A percentile compares a stretch with the other conserved stretches of the same genome.
Conservation (phyloP, 164 flowering plant genomes). For the Vitis rupestris region DNA sequence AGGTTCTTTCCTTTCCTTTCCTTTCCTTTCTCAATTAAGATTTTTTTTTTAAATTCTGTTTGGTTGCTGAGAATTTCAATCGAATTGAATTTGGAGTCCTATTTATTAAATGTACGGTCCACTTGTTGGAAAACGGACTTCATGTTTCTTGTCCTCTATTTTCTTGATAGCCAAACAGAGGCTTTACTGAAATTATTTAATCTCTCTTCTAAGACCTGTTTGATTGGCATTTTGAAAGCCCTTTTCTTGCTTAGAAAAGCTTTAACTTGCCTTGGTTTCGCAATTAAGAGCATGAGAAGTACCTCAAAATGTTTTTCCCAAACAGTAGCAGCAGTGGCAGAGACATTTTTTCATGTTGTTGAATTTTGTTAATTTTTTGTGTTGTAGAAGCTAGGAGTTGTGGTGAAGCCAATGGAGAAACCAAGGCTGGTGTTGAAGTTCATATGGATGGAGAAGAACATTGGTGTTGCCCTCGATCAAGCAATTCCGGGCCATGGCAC, state of each 20-base stretch:
- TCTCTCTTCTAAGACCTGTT: too few species aligned
- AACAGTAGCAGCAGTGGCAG: not conserved
- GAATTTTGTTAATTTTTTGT: not conserved
- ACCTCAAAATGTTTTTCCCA: too few species aligned
- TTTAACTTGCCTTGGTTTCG: too few species aligned
- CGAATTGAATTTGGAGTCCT: too few species aligned
- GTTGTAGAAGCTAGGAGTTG: slow-evolving; percentile 53
- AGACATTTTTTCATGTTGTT: not conserved
- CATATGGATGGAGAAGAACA: slow-evolving; percentile 96
- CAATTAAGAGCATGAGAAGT: too few species aligned
- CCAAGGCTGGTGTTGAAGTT: slow-evolving; percentile 90
- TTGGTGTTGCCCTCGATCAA: slow-evolving; percentile 81
- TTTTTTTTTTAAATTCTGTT: not conserved
- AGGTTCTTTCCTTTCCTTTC: not conserved
- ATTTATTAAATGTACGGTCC: too few species aligned
- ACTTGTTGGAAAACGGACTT: too few species aligned
- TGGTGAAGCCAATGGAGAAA: slow-evolving; percentile 62
- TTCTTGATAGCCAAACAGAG: too few species aligned
- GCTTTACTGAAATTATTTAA: too few species aligned
- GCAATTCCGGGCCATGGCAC: slow-evolving; percentile 83
- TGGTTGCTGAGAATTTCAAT: not conserved
- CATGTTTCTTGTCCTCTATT: too few species aligned
- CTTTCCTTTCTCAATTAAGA: not conserved
- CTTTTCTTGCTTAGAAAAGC: too few species aligned
- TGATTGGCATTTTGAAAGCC: too few species aligned